Conservation (phyloP, 495 filamentous ascomycete species). For the Platismatia glauca region DNA sequence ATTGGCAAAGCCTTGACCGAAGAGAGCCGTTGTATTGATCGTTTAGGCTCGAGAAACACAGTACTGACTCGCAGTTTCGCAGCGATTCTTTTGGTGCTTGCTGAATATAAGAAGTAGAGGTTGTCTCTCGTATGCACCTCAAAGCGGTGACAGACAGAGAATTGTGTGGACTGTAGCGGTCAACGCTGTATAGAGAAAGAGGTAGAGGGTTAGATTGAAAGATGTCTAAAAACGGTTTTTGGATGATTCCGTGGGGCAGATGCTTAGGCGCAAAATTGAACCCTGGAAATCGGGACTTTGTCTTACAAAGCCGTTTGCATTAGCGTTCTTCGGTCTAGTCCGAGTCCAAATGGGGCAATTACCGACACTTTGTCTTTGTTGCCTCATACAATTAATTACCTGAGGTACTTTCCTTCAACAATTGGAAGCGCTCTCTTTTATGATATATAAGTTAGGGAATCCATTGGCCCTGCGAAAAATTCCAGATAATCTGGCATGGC, state of each 20-base stretch:
- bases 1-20: not conserved
- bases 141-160: not conserved
- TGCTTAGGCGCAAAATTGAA: not conserved
- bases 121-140: not conserved
- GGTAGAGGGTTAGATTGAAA: not conserved
- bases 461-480: not conserved
- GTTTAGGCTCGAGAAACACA: not conserved
- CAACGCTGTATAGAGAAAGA: not conserved
- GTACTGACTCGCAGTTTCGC: not conserved
- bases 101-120: not conserved
- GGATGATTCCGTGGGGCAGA: not conserved
- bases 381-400: too few species aligned
- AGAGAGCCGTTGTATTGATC: not conserved
- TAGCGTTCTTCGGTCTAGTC: not conserved
- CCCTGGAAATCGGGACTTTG: not conserved
- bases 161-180: not conserved
- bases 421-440: too few species aligned
- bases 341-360: too few species aligned
- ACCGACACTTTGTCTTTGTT: not conserved
- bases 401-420: too few species aligned
- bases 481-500: not conserved
- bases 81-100: too few species aligned
- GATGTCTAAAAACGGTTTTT: not conserved
- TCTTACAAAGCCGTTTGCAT: too few species aligned
- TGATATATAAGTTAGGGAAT: not conserved